Conservation (phyloP, 2,329 filamentous ascomycete genomes). For the Stemphylium vesicarium region DNA sequence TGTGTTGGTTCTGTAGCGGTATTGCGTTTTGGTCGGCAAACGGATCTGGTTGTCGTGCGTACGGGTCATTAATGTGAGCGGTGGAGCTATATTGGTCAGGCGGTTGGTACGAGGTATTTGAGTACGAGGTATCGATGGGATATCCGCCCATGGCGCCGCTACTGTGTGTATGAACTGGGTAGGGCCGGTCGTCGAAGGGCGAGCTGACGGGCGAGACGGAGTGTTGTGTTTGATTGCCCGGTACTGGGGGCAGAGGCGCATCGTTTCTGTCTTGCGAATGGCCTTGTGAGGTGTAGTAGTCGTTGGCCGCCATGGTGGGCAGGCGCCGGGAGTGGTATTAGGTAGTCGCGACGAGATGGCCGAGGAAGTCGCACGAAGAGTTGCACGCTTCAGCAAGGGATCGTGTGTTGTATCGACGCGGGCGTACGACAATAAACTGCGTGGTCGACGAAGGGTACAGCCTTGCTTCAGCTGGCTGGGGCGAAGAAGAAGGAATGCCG, state of each 20-base stretch:
- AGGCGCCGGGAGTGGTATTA: neutral
- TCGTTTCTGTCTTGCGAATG: slow-evolving; percentile 37
- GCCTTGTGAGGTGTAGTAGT: slow-evolving; percentile 64
- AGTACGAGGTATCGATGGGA: slow-evolving; percentile 61
- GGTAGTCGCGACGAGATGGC: neutral
- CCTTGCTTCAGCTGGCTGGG: slow-evolving; percentile 6
- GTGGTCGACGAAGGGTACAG: slow-evolving; percentile 7
- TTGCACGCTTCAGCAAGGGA: neutral
- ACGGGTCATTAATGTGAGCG: slow-evolving; percentile 43
- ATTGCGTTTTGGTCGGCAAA: slow-evolving; percentile 58
- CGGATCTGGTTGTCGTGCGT: slow-evolving; percentile 57
- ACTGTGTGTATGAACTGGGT: slow-evolving; percentile 44
- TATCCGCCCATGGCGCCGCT: slow-evolving; percentile 61
- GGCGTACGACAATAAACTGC: slow-evolving; percentile 4
- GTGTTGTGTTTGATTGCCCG: slow-evolving; percentile 33
- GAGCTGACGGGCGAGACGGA: slow-evolving; percentile 43
- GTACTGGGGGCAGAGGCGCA: slow-evolving; percentile 45
- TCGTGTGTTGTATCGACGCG: neutral
- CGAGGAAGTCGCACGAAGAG: neutral
- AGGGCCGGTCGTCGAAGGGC: slow-evolving; percentile 50
- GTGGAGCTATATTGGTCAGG: slow-evolving; percentile 35
- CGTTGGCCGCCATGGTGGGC: slow-evolving; percentile 56
- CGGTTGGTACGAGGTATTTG: slow-evolving; percentile 48
- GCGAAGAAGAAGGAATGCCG: neutral
- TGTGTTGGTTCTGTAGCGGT: slow-evolving; percentile 52